A percentile compares a stretch with the other conserved stretches of the same genome.
phyloP scores from a whole-genome alignment of 345 rosid species.

The Arabidopsis thaliana region DNA sequence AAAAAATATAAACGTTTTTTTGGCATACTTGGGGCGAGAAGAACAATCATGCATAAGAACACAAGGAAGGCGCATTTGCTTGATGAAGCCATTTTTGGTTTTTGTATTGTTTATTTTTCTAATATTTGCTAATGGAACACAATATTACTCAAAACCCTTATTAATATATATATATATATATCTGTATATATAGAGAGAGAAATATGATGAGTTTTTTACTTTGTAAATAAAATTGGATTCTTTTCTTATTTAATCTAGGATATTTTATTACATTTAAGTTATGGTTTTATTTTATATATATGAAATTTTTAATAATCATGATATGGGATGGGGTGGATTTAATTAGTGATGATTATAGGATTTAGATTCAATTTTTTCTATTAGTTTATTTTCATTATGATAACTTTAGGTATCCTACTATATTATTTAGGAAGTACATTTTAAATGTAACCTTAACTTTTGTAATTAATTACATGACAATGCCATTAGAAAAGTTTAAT shows the following conservation, averaged over 20 bases:
- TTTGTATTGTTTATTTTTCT: not conserved
- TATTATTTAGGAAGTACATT: too few relatives aligned
- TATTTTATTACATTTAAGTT: too few relatives aligned
- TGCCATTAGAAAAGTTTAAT: too few relatives aligned
- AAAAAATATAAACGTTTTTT: not conserved
- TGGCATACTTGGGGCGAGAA: not conserved
- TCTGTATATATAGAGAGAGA: not conserved
- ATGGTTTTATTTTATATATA: too few relatives aligned
- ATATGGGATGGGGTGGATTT: too few relatives aligned
- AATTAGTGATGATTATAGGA: too few relatives aligned
- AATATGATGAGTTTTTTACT: not conserved
- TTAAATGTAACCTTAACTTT: too few relatives aligned
- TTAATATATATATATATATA: not conserved
- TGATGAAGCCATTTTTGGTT: constrained; percentile 3
- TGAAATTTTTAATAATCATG: too few relatives aligned
- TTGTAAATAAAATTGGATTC: not conserved
- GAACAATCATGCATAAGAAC: constrained; percentile 14
- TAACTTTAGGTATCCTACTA: too few relatives aligned
- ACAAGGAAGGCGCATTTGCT: not conserved
- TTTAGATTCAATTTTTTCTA: too few relatives aligned
- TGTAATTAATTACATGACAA: too few relatives aligned
- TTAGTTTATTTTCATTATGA: too few relatives aligned
- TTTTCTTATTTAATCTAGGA: not conserved
- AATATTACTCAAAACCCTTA: not conserved
- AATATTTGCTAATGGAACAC: not conserved